Base-by-base conservation (phyloP, 2,329 filamentous ascomycete species). In the Claviceps digitariae region DNA sequence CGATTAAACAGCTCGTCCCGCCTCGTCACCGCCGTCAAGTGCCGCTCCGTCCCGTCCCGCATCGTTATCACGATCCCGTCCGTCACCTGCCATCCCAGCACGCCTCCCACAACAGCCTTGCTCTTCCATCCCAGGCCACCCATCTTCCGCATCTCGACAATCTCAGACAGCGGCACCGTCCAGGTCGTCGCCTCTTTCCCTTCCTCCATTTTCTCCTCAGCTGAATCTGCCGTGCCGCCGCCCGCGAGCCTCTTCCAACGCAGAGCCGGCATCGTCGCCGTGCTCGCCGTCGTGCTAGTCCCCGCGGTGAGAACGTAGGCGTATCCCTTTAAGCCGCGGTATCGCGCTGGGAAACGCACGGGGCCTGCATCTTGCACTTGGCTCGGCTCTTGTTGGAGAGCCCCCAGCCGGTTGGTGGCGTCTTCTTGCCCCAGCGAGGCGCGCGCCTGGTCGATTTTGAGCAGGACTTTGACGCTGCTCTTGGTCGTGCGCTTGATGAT, bases 121-220 rank as follows among this genome's bases (percentile, higher is more conserved):
- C 82, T 82, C 69, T 93, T 94, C 87, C 87, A 94, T 0, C 87
- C 87, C 38, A 90, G 73, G 0, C 88, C 88, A 4, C 88, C 87
- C 1, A 90, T 72, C 69, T 94, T 94, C 65, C 82, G 85, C 52
- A 94, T 63, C 65, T 90, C 86, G 1, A 57, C 71, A 47, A 94
- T 84, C 17, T 91, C 84, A 0, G 75, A 75, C 3, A 93, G 76
- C 0, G 86, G 75, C 0, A 93, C 73, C 6, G 77, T 83, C 79
- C 87, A 94, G 0, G 79, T 66, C n/a, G 40, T 21, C 40, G 15
- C 1, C 2, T 23, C 40, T n/a, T n/a, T n/a, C 2, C 12, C 40
- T 4, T 21, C n/a, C 17, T 41, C 38, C 38, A 9, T 7, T 29
- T 20, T 41, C 1, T 20, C 38, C 38, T 20, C 38, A 1, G 34